Evolutionary conservation across 208 protist species (phyloP).

Genomic region (Lotmaria passim): DNA sequence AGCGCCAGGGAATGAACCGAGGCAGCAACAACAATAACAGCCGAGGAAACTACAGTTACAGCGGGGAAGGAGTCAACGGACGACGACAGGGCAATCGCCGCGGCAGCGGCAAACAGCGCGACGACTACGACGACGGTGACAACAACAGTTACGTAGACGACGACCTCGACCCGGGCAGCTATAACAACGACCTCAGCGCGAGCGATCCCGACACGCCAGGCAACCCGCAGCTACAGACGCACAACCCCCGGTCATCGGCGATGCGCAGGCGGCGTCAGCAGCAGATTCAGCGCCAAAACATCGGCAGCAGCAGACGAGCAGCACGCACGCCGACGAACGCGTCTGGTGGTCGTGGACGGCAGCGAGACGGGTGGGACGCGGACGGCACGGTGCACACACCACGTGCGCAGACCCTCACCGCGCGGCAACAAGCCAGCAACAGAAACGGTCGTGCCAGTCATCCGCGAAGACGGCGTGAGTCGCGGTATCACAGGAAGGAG

Average conservation of each 20-base stretch:
- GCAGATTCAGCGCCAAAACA: not conserved
- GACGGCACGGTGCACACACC: constrained; percentile 9
- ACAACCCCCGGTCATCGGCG: constrained; percentile 38
- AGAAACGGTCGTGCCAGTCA: not conserved
- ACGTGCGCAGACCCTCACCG: not conserved
- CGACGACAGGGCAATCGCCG: not conserved
- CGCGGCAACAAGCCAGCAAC: not conserved
- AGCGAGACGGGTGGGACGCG: not conserved
- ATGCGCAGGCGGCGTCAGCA: constrained; percentile 1
- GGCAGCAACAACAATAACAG: not conserved
- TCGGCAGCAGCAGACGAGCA: not conserved
- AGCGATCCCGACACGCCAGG: constrained; percentile 34
- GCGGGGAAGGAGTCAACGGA: not conserved
- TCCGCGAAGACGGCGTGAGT: not conserved
- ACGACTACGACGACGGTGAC: not conserved
- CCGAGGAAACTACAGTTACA: not conserved
- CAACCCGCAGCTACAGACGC: constrained; percentile 61
- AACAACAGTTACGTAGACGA: constrained; percentile 14
- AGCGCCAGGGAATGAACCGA: not conserved
- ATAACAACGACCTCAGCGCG: constrained; percentile 2
- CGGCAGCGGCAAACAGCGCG: not conserved
- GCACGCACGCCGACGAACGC: constrained; percentile 5
- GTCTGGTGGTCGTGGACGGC: not conserved
- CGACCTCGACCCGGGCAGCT: not conserved
- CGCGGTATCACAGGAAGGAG: not conserved